Percentiles rank a stretch among this genome's conserved stretches.
These are phyloP conservation scores for Symbiodinium natans DNA, from an alignment of 73 alveolate species.

Conservation along the genomic window DNA sequence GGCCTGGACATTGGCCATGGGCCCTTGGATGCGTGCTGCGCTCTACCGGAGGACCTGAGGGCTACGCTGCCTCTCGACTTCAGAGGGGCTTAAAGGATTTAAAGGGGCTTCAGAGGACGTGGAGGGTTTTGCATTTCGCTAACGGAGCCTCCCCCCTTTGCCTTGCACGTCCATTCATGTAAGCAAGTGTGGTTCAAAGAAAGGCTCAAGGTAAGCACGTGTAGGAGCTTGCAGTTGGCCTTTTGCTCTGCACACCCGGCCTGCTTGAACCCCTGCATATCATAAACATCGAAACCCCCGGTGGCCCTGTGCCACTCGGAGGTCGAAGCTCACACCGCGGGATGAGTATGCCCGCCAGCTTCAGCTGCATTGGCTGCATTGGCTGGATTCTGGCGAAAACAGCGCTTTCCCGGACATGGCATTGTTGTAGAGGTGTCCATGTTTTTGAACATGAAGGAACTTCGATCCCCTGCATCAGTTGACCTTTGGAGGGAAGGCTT, in stretches of 20 bases:
- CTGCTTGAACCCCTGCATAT: neutral
- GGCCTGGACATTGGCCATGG: conserved; percentile 9
- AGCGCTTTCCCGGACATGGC: no score
- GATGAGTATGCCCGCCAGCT: neutral
- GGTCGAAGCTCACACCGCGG: neutral
- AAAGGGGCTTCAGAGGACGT: neutral
- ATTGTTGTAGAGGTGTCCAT: no score
- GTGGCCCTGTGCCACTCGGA: no score
- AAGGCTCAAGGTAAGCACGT: neutral
- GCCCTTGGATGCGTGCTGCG: neutral
- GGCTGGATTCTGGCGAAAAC: no score
- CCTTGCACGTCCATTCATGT: neutral
- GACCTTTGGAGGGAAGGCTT: no score
- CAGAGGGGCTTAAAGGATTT: neutral
- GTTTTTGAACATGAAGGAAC: no score
- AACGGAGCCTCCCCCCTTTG: neutral
- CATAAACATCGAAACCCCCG: no score
- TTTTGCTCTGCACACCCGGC: neutral
- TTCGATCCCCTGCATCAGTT: no score
- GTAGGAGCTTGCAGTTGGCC: no score
- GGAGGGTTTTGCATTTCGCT: neutral
- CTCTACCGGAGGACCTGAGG: neutral
- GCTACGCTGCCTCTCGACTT: neutral
- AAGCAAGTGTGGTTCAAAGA: neutral
- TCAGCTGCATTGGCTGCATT: neutral